phyloP scores from a whole-genome alignment of 331 rosid species.

The Pyrus hybrid region DNA sequence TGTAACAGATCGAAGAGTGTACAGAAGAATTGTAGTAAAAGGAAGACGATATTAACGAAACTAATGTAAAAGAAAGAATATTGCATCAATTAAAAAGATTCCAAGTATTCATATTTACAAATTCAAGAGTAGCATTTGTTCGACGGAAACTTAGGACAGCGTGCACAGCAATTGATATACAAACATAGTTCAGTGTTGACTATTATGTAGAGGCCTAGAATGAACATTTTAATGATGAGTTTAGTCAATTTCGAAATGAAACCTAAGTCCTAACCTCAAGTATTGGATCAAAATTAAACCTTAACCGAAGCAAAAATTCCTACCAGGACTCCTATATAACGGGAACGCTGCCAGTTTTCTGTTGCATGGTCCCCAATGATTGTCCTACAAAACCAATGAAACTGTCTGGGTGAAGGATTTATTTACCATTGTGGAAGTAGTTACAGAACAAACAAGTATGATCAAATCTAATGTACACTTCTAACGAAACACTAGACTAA shows the following conservation, averaged over 20 bases:
- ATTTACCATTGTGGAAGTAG: slow-evolving; percentile 10
- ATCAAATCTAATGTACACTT: neutral
- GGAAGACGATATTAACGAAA: neutral
- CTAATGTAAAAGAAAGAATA: neutral
- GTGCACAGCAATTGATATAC: slow-evolving; percentile 20
- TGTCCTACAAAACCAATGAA: slow-evolving; percentile 63
- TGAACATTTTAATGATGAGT: slow-evolving; percentile 42
- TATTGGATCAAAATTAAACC: slow-evolving; percentile 43
- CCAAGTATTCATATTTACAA: neutral
- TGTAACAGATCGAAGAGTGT: neutral
- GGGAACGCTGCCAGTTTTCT: slow-evolving; percentile 63
- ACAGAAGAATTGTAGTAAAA: neutral
- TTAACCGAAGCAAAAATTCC: slow-evolving; percentile 34
- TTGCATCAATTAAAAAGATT: neutral
- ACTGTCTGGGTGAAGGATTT: slow-evolving; percentile 8
- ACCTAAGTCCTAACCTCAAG: slow-evolving; percentile 56
- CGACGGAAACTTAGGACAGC: neutral
- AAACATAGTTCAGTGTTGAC: slow-evolving; percentile 27
- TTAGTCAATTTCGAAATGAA: slow-evolving; percentile 39
- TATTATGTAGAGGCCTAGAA: slow-evolving; percentile 41
- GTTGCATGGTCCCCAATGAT: slow-evolving; percentile 59
- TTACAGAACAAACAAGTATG: neutral
- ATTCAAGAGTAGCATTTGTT: neutral
- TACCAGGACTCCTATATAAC: slow-evolving; percentile 46
- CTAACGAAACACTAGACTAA: neutral